A percentile compares a stretch with the other conserved stretches of the same genome.
phyloP scores from a whole-genome alignment of 192 early-diverging fungal genomes.

The Lobosporangium transversale region DNA sequence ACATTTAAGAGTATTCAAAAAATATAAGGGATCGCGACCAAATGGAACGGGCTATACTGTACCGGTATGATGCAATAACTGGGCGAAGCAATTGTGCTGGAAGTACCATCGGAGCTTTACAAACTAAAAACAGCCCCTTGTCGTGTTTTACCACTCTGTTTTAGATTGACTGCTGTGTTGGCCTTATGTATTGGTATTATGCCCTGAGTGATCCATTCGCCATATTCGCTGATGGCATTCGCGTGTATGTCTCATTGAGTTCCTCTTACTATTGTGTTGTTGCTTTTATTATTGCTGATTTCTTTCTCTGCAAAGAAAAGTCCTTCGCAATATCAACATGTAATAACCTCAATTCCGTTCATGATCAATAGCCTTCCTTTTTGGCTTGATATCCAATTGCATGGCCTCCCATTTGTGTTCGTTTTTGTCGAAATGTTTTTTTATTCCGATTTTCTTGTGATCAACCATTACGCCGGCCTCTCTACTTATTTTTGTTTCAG shows the following conservation, averaged over 20 bases:
- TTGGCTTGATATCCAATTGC: constrained; percentile 41
- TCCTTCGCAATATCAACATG: not conserved
- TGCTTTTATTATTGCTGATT: not conserved
- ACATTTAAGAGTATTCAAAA: no score
- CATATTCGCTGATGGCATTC: constrained; percentile 36
- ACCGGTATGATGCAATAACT: no score
- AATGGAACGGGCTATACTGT: no score
- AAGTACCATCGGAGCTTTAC: no score
- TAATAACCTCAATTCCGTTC: not conserved
- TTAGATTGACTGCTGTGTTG: constrained; percentile 21
- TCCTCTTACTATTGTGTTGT: not conserved
- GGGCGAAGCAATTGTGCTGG: no score
- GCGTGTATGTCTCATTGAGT: constrained; percentile 20
- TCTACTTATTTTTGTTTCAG: not conserved
- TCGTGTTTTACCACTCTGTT: not conserved
- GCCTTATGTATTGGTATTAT: constrained; percentile 26
- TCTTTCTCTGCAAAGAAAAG: not conserved
- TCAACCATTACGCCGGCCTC: constrained; percentile 7
- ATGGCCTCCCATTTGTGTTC: constrained; percentile 28
- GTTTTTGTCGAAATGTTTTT: constrained; percentile 30
- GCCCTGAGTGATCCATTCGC: constrained; percentile 7
- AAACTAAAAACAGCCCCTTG: no score
- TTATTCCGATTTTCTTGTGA: constrained; percentile 12
- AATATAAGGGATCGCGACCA: no score
- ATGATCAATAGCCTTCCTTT: constrained; percentile 18